phyloP scores from a whole-genome alignment of 1,139 yeast species.

The Saccharomyces hybrid region DNA sequence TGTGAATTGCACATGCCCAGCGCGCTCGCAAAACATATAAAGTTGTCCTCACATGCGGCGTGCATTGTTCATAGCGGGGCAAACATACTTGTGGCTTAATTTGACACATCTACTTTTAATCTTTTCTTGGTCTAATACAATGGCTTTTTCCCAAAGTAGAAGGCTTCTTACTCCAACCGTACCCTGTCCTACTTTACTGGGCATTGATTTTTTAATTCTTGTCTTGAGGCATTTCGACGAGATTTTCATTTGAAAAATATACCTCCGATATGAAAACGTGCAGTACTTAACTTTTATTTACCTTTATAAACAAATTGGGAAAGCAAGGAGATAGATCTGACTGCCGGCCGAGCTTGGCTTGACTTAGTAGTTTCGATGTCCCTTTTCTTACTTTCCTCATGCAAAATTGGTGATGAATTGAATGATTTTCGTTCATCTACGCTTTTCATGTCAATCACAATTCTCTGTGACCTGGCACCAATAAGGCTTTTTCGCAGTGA shows the following conservation, averaged over 20 bases:
- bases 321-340: slow-evolving; percentile 9
- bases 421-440: neutral
- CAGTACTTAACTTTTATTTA: neutral
- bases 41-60: neutral
- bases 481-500: neutral
- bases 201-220: neutral
- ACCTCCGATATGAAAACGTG: neutral
- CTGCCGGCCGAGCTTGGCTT: slow-evolving; percentile 4
- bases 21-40: neutral
- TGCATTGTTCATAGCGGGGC: neutral
- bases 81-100: neutral
- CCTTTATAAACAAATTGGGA: slow-evolving; percentile 13
- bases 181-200: neutral
- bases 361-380: neutral
- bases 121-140: neutral
- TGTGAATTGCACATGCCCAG: neutral
- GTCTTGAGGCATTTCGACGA: neutral
- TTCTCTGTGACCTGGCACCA: neutral
- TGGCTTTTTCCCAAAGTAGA: neutral
- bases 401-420: slow-evolving; percentile 9
- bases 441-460: neutral
- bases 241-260: neutral
- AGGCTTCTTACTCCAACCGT: neutral
- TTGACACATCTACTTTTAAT: neutral
- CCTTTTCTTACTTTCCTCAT: slow-evolving; percentile 6